Conservation (phyloP, 192 early-diverging fungal species). For the Coemansia sp. region DNA sequence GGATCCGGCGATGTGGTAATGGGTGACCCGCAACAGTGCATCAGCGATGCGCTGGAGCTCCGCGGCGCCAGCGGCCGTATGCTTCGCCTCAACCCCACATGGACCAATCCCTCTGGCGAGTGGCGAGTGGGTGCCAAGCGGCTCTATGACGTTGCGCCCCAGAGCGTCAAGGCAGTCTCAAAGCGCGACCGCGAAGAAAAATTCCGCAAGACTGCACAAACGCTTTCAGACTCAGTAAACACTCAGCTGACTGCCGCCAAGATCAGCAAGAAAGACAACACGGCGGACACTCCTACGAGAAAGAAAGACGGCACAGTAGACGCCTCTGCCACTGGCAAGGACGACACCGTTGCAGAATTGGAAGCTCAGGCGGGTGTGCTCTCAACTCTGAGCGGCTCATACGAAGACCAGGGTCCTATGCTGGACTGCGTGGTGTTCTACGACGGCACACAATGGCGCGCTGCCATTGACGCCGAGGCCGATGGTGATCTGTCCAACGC, state of each 20-base stretch:
- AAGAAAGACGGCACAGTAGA: constrained; percentile 15
- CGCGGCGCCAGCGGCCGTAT: constrained; percentile 73
- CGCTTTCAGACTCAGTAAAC: constrained; percentile 23
- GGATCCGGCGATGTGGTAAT: constrained; percentile 77
- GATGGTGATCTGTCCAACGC: constrained; percentile 71
- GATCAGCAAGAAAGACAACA: constrained; percentile 9
- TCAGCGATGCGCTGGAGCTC: constrained; percentile 56
- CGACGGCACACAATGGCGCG: constrained; percentile 88
- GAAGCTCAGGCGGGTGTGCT: constrained; percentile 65
- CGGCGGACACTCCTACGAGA: background rate
- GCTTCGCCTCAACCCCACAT: constrained; percentile 65
- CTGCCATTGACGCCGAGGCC: constrained; percentile 74
- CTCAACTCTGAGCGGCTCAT: constrained; percentile 59
- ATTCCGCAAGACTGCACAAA: constrained; percentile 33
- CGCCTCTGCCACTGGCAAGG: background rate
- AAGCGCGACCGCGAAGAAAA: constrained; percentile 54
- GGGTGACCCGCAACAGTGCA: constrained; percentile 49
- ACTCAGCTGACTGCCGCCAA: constrained; percentile 37
- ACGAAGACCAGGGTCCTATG: constrained; percentile 75
- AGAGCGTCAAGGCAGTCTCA: constrained; percentile 43
- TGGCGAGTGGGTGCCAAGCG: constrained; percentile 83
- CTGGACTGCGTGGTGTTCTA: constrained; percentile 84
- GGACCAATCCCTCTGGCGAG: constrained; percentile 80
- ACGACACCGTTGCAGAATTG: constrained; percentile 48
- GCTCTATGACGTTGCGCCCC: constrained; percentile 74